phyloP scores from a whole-genome alignment of 108 stramenopile species.

The Licmophora abbreviata region DNA sequence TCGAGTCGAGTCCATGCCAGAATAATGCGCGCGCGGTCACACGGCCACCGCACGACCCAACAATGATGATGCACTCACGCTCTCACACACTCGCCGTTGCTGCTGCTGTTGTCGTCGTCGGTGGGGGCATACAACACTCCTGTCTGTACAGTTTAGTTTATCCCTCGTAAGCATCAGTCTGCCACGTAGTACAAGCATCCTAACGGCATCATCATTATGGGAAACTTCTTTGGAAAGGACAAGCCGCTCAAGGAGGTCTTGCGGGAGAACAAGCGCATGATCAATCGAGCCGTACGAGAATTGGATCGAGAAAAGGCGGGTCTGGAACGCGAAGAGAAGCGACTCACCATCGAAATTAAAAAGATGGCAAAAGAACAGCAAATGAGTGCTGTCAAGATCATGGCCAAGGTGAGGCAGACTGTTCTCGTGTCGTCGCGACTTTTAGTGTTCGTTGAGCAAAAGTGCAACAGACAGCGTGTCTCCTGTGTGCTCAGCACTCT shows the following conservation, averaged over 20 bases:
- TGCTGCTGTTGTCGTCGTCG: no score
- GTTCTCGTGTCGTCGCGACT: not conserved
- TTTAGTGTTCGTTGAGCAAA: not conserved
- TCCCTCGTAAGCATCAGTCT: no score
- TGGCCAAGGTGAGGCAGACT: slow-evolving; percentile 73
- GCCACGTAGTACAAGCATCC: not conserved
- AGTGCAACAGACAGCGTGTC: no score
- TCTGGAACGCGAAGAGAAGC: slow-evolving; percentile 88
- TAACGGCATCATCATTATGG: slow-evolving; percentile 38
- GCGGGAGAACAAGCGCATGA: slow-evolving; percentile 96
- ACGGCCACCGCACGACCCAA: no score
- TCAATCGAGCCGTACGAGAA: slow-evolving; percentile 90
- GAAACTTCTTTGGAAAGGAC: slow-evolving; percentile 82
- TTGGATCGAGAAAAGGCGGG: slow-evolving; percentile 86
- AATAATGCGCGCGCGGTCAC: no score
- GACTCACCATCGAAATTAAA: slow-evolving; percentile 92
- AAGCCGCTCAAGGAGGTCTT: slow-evolving; percentile 96
- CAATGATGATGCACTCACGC: no score
- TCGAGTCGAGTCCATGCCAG: no score
- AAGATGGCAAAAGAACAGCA: slow-evolving; percentile 90
- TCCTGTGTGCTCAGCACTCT: not conserved
- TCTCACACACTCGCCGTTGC: no score
- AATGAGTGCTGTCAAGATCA: slow-evolving; percentile 90
- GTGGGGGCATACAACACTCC: no score
- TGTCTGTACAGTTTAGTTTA: no score